A percentile compares a stretch with the other conserved stretches of the same genome.
These are phyloP conservation scores for Phyllosticta citrichinensis DNA, from an alignment of 2,329 filamentous ascomycete genomes.

Conservation along the genomic window DNA sequence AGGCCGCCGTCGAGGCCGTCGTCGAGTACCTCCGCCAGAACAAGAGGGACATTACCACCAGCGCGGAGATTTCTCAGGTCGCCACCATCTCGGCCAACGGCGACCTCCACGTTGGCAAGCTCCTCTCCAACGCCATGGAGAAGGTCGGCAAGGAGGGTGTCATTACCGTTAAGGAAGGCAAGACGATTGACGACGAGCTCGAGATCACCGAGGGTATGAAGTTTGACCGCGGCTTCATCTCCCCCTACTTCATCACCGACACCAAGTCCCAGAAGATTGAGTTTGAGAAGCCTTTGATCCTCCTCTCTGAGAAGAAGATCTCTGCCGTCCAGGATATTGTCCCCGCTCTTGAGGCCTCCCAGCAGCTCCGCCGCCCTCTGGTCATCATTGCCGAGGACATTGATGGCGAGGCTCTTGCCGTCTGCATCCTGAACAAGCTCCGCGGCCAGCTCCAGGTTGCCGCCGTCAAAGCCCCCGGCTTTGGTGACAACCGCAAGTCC, in stretches of 20 bases:
- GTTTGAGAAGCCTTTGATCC: constrained; percentile 98
- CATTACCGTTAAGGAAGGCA: constrained; percentile 99
- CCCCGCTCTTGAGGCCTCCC: constrained; percentile 92
- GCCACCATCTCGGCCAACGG: constrained; percentile 98
- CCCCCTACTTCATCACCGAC: constrained; percentile 99
- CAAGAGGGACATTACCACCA: constrained; percentile 97
- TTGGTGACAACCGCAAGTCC: constrained; percentile 99
- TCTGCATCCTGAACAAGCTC: constrained; percentile 99
- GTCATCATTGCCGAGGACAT: constrained; percentile 99
- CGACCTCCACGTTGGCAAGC: constrained; percentile 84
- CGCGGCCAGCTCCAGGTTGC: constrained; percentile 98
- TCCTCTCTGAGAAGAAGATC: constrained; percentile 99
- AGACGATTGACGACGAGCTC: constrained; percentile 94
- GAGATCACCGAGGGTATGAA: constrained; percentile 99
- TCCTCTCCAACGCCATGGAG: constrained; percentile 98
- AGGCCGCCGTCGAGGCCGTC: constrained; percentile 89
- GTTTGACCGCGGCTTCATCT: constrained; percentile 97
- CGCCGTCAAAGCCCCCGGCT: constrained; percentile 96
- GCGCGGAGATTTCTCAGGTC: constrained; percentile 93
- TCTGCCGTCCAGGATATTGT: constrained; percentile 98
- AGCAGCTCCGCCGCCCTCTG: constrained; percentile 86
- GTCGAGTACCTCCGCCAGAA: constrained; percentile 90
- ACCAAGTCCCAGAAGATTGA: constrained; percentile 98
- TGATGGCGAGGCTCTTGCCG: constrained; percentile 93
- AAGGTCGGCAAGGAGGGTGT: constrained; percentile 99